A percentile compares a stretch with the other conserved stretches of the same genome.
phyloP scores from a whole-genome alignment of 129 eudicot species.

The Apium graveolens region DNA sequence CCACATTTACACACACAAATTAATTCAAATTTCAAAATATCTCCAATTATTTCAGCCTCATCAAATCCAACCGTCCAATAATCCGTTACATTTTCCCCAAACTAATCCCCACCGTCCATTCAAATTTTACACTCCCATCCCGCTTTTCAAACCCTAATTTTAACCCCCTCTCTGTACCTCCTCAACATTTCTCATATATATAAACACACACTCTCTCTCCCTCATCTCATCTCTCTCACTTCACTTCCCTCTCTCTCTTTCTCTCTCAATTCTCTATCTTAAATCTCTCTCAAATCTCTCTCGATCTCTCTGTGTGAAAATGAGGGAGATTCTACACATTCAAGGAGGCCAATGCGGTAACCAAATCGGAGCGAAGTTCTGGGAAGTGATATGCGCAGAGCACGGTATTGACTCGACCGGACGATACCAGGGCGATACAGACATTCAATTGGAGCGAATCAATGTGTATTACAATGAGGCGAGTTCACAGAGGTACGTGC shows the following conservation, averaged over 20 bases:
- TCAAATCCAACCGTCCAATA: conserved; percentile 2
- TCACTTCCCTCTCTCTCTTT: background rate
- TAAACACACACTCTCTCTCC: background rate
- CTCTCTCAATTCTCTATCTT: background rate
- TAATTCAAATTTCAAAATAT: conserved; percentile 5
- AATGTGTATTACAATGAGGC: conserved; percentile 46
- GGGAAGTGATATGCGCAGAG: conserved; percentile 45
- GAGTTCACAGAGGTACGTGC: conserved; percentile 36
- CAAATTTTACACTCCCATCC: conserved; percentile 7
- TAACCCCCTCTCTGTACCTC: background rate
- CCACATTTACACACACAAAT: no score
- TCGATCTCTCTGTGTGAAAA: background rate
- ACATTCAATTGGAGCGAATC: conserved; percentile 39
- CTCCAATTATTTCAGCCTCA: background rate
- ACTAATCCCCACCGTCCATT: background rate
- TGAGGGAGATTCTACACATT: conserved; percentile 47
- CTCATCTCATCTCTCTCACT: background rate
- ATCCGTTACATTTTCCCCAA: background rate
- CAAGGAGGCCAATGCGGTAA: conserved; percentile 51
- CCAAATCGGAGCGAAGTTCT: conserved; percentile 48
- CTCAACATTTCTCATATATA: background rate
- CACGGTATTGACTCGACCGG: conserved; percentile 45
- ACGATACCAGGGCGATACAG: conserved; percentile 34
- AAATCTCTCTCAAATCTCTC: background rate
- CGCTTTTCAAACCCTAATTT: conserved; percentile 9